These are phyloP conservation scores for Chenopodium formosanum DNA, from an alignment of 148 eudicot genomes.

Conservation along the genomic window DNA sequence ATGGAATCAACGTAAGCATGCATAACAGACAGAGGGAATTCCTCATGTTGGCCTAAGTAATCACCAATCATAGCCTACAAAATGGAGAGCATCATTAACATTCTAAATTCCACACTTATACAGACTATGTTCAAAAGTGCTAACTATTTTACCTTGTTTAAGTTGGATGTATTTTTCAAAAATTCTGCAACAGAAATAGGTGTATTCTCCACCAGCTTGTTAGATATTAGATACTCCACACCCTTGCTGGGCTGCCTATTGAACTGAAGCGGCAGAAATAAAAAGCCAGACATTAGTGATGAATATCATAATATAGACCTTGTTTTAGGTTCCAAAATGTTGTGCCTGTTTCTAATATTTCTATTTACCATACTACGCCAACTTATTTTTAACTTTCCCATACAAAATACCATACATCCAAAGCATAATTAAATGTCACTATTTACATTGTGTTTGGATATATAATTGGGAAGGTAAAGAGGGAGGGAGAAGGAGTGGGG, in stretches of 20 bases:
- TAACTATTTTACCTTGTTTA: conserved; percentile 65
- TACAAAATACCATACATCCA: too few species aligned
- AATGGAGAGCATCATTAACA: conserved; percentile 20
- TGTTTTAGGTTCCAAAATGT: too few species aligned
- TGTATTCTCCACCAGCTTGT: conserved; percentile 79
- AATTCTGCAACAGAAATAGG: conserved; percentile 89
- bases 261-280: conserved; percentile 48
- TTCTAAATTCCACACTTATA: not conserved
- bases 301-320: too few species aligned
- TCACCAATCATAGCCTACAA: conserved; percentile 96
- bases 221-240: conserved; percentile 71
- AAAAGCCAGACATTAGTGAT: not conserved
- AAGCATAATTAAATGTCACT: too few species aligned
- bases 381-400: too few species aligned
- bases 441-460: too few species aligned
- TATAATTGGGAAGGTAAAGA: too few species aligned
- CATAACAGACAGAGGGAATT: conserved; percentile 92
- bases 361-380: too few species aligned
- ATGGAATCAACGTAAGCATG: conserved; percentile 96
- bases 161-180: conserved; percentile 65
- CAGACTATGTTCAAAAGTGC: not conserved
- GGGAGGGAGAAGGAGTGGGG: too few species aligned
- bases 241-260: conserved; percentile 81
- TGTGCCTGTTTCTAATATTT: too few species aligned
- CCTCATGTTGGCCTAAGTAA: conserved; percentile 97